phyloP scores from a whole-genome alignment of 2,329 filamentous ascomycete species.

The Sclerotinia subarctica region DNA sequence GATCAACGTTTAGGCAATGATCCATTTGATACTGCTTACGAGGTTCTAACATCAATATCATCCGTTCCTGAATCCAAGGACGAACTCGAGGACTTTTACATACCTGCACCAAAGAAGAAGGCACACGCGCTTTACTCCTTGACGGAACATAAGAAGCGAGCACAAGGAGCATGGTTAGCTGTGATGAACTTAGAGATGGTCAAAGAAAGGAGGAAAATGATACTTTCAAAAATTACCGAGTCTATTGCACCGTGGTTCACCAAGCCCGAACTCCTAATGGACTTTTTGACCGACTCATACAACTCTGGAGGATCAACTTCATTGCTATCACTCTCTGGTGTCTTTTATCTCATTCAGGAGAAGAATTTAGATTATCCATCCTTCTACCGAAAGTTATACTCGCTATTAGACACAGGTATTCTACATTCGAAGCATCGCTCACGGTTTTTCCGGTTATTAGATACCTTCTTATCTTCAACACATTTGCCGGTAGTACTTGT shows the following conservation, averaged over 20 bases:
- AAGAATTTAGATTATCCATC: conserved; percentile 94
- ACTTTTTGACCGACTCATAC: conserved; percentile 95
- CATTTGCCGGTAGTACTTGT: conserved; percentile 89
- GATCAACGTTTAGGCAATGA: conserved; percentile 27
- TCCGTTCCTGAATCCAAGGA: conserved; percentile 64
- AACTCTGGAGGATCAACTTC: conserved; percentile 82
- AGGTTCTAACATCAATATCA: conserved; percentile 64
- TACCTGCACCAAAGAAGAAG: conserved; percentile 61
- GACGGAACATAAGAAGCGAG: conserved; percentile 70
- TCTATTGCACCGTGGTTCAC: conserved; percentile 86
- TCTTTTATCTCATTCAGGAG: conserved; percentile 91
- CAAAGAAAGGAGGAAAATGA: conserved; percentile 72
- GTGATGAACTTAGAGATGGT: conserved; percentile 66
- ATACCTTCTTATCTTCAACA: conserved; percentile 85
- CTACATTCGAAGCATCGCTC: conserved; percentile 94
- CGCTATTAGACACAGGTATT: conserved; percentile 78
- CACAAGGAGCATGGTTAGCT: conserved; percentile 83
- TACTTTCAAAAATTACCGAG: conserved; percentile 71
- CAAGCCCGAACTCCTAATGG: conserved; percentile 84
- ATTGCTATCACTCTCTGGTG: conserved; percentile 81
- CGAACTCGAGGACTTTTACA: conserved; percentile 67
- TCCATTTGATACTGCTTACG: conserved; percentile 56
- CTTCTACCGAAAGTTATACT: conserved; percentile 94
- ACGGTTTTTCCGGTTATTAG: conserved; percentile 85
- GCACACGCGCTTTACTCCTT: conserved; percentile 64